Percentiles rank a stretch among this genome's conserved stretches.
Conservation (phyloP, 441 rosid genomes). For the Melastoma candidum region DNA sequence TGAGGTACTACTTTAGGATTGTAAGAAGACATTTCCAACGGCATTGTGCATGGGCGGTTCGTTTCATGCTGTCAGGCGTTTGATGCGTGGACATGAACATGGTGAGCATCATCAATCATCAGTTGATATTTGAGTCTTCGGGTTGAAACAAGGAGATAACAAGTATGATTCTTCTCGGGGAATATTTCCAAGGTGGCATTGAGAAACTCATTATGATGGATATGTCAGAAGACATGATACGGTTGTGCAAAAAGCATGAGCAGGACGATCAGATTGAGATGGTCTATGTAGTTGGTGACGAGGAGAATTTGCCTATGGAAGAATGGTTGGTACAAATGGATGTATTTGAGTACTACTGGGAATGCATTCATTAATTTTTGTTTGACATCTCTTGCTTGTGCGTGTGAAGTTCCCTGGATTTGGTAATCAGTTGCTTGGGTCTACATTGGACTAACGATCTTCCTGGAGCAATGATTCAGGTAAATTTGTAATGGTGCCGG, state of each 20-base stretch:
- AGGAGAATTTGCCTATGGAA: conserved; percentile 82
- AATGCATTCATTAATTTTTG: not conserved
- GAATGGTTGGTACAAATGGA: conserved; percentile 46
- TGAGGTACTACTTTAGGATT: conserved; percentile 41
- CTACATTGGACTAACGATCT: conserved; percentile 99
- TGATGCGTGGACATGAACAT: conserved; percentile 52
- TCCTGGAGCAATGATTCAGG: conserved; percentile 98
- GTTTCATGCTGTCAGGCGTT: conserved; percentile 49
- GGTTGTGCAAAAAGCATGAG: conserved; percentile 47
- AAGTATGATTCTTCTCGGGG: too few species aligned
- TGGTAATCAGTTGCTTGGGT: conserved; percentile 86
- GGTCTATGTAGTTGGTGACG: conserved; percentile 77
- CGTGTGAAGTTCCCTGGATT: conserved; percentile 71
- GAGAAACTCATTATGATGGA: conserved; percentile 94
- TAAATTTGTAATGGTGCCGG: conserved; percentile 13
- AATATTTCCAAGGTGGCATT: conserved; percentile 49
- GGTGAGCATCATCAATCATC: too few species aligned
- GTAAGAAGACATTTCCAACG: conserved; percentile 70
- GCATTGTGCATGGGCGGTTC: conserved; percentile 90
- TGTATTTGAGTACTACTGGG: not conserved
- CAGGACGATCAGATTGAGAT: conserved; percentile 38
- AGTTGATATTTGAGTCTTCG: too few species aligned
- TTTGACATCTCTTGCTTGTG: conserved; percentile 18
- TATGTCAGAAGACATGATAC: conserved; percentile 75
- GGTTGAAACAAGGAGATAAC: too few species aligned